Evolutionary conservation across 1,139 yeast genomes (phyloP).

Genomic region (Blastobotrys proliferans): DNA sequence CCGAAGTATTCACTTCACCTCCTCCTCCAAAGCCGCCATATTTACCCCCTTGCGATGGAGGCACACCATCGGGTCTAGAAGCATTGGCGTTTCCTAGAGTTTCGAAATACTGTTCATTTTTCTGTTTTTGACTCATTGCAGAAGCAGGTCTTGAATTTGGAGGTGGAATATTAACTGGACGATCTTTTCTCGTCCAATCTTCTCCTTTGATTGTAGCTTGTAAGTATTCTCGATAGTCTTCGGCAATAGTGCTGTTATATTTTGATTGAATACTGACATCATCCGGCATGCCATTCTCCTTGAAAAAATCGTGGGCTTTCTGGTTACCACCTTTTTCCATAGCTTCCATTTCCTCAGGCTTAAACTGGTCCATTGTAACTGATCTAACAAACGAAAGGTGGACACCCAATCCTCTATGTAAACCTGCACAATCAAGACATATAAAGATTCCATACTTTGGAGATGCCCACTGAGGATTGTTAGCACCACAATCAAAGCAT

Average conservation of each 20-base stretch:
- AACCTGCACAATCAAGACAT: slow-evolving; percentile 96
- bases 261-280: slow-evolving; percentile 63
- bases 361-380: slow-evolving; percentile 96
- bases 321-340: slow-evolving; percentile 97
- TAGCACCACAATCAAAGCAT: slow-evolving; percentile 93
- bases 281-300: slow-evolving; percentile 67
- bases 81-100: slow-evolving; percentile 70
- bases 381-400: slow-evolving; percentile 95
- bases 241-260: slow-evolving; percentile 88
- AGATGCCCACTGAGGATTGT: slow-evolving; percentile 99
- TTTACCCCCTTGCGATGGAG: slow-evolving; percentile 94
- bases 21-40: slow-evolving; percentile 76
- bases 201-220: slow-evolving; percentile 71
- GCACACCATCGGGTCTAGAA: slow-evolving; percentile 68
- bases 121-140: slow-evolving; percentile 42
- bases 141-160: slow-evolving; percentile 14
- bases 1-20: slow-evolving; percentile 43
- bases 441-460: slow-evolving; percentile 96
- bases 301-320: slow-evolving; percentile 55
- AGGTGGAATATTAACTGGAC: slow-evolving; percentile 29
- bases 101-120: slow-evolving; percentile 81
- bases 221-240: slow-evolving; percentile 81
- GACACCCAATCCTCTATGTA: slow-evolving; percentile 93
- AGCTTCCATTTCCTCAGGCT: slow-evolving; percentile 78
- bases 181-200: slow-evolving; percentile 49